Conservation (phyloP, 495 filamentous ascomycete species). For the Physcia stellaris region DNA sequence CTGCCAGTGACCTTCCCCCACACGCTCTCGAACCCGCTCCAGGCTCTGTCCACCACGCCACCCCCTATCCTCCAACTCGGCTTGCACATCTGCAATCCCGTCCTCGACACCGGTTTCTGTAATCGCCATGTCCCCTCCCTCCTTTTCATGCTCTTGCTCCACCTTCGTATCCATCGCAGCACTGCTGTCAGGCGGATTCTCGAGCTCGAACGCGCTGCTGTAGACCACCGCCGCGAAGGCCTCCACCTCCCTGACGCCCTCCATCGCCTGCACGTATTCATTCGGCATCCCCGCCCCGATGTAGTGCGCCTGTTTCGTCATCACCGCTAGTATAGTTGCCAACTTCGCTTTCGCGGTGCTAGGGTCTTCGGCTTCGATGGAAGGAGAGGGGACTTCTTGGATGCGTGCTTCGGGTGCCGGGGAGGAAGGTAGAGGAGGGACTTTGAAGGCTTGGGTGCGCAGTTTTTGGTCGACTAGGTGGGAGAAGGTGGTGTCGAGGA, state of each 20-base stretch:
- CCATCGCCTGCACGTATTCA: constrained; percentile 77
- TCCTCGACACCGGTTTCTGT: background rate
- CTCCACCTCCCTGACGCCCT: constrained; percentile 71
- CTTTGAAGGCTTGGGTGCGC: constrained; percentile 60
- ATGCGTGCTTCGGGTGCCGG: constrained; percentile 29
- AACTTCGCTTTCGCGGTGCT: constrained; percentile 49
- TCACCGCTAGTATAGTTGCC: constrained; percentile 73
- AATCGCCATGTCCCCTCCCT: constrained; percentile 5
- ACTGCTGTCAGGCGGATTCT: constrained; percentile 26
- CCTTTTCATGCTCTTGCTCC: constrained; percentile 12
- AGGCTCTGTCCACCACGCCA: constrained; percentile 4
- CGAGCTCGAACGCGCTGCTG: constrained; percentile 77
- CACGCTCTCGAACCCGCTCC: constrained; percentile 43
- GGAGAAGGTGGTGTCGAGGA: constrained; percentile 79
- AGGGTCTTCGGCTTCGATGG: constrained; percentile 1
- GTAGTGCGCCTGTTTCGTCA: constrained; percentile 75
- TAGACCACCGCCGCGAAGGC: constrained; percentile 92
- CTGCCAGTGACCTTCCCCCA: constrained; percentile 44
- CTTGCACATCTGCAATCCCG: constrained; percentile 2
- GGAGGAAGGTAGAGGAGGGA: constrained; percentile 25
- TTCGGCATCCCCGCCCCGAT: constrained; percentile 80
- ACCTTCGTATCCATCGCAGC: constrained; percentile 17
- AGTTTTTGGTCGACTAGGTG: constrained; percentile 68
- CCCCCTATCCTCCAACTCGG: constrained; percentile 5
- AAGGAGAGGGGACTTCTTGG: constrained; percentile 20